Base-by-base conservation (phyloP, 2,329 filamentous ascomycete species). In the Volutella citrinella region DNA sequence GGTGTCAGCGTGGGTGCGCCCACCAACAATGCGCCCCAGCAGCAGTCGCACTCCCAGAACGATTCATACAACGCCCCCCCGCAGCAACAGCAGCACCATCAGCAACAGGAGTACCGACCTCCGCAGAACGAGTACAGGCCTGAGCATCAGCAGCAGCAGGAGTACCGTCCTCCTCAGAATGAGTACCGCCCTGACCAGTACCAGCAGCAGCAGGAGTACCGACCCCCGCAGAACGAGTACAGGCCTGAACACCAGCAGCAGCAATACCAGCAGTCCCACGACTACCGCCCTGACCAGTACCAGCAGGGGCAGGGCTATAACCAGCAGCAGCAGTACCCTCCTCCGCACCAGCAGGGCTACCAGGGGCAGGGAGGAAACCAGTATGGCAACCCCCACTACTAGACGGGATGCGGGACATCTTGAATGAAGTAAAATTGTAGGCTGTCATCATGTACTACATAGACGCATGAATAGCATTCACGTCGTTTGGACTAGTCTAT, bases 1-100 rank as follows among this genome's bases (percentile, higher is more conserved):
- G 65, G 65, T 25, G 66, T 69, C 7, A 64, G 59, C 16, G 61
- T 70, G 10, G 65, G 65, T 7, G 52, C 55, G 4, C 65, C 64
- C n/a, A 47, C 49, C 9, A 38, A 51, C 19, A 51, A 40, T 13
- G 30, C 48, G 11, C 55, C 51, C 58, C 6, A 59, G 57, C 8
- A 61, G 60, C 46, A 53, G 24, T n/a, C 30, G 0, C 43, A 44
- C 14, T 11, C 37, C 14, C 52, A 56, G n/a, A 55, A 54, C 26
- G 45, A 37, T n/a, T n/a, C n/a, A 6, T 46, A 59, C 34, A 49
- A 49, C 15, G 34, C 47, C 16, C 28, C 54, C 28, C 39, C 49
- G 14, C 49, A 51, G 13, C 45, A 53, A 20, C 43, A 48, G 15
- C 35, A 42, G 4, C 39, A 48, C n/a, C 44, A 49, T 15, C 40